phyloP scores from a whole-genome alignment of 1,284 basidiomycete genomes.

The Sanghuangporus weigelae region DNA sequence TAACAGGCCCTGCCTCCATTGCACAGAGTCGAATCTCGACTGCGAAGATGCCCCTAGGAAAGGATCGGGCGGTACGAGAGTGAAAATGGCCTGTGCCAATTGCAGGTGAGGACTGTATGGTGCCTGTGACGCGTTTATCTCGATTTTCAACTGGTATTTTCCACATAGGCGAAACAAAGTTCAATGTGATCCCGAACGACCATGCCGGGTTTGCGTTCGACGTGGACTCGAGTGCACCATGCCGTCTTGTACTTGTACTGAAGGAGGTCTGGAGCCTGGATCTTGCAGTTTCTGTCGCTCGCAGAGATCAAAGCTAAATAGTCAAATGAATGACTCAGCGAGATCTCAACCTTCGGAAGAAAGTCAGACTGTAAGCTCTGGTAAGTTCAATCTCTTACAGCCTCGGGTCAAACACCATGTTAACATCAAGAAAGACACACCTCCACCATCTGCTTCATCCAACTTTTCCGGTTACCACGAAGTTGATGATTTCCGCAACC shows the following conservation, averaged over 20 bases:
- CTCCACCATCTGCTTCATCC: background rate
- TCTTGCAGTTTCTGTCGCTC: constrained; percentile 16
- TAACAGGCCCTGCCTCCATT: constrained; percentile 46
- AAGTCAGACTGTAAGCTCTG: background rate
- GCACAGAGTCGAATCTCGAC: constrained; percentile 37
- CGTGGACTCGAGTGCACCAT: constrained; percentile 46
- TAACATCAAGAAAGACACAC: background rate
- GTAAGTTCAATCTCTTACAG: background rate
- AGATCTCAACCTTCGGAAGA: background rate
- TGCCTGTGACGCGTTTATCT: background rate
- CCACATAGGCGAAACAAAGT: constrained; percentile 33
- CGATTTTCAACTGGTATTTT: background rate
- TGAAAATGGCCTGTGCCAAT: constrained; percentile 51
- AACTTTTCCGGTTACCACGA: background rate
- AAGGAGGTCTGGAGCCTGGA: constrained; percentile 3
- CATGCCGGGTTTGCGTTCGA: constrained; percentile 41
- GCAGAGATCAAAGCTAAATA: constrained; percentile 2
- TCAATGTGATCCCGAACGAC: constrained; percentile 51
- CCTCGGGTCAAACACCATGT: background rate
- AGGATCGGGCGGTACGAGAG: constrained; percentile 50
- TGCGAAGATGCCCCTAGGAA: constrained; percentile 46
- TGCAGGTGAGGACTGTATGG: constrained; percentile 40
- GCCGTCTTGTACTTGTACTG: constrained; percentile 31
- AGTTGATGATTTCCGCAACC: background rate
- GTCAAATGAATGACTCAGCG: background rate